A percentile compares a stretch with the other conserved stretches of the same genome.
Conservation (phyloP, 2,329 filamentous ascomycete genomes). For the Hypoxylon sp. region DNA sequence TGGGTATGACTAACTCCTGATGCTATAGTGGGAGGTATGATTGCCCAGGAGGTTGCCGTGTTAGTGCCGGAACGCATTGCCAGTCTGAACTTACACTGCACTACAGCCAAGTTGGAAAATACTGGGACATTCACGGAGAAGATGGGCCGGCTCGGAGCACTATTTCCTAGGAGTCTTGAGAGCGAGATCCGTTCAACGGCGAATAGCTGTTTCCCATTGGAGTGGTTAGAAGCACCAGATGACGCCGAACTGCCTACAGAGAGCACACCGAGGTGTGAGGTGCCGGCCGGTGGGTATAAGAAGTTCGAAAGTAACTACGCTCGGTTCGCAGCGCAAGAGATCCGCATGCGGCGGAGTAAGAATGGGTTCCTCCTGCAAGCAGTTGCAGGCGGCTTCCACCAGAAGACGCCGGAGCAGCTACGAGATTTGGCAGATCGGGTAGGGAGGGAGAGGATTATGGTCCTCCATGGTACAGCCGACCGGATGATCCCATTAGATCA, state of each 20-base stretch:
- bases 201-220: constrained; percentile 73
- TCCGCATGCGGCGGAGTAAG: constrained; percentile 76
- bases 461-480: constrained; percentile 82
- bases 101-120: constrained; percentile 71
- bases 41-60: constrained; percentile 81
- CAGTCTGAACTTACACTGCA: constrained; percentile 71
- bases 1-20: background rate
- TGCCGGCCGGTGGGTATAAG: constrained; percentile 57
- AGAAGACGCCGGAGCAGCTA: constrained; percentile 74
- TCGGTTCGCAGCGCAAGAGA: constrained; percentile 83
- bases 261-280: constrained; percentile 58
- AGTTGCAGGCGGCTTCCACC: constrained; percentile 22
- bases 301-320: constrained; percentile 82
- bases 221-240: constrained; percentile 75
- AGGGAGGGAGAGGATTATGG: constrained; percentile 78
- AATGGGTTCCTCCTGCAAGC: constrained; percentile 66
- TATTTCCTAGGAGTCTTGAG: constrained; percentile 79
- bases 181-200: constrained; percentile 75
- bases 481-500: constrained; percentile 81
- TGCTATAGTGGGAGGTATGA: constrained; percentile 82
- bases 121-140: constrained; percentile 74
- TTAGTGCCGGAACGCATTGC: constrained; percentile 66
- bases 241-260: constrained; percentile 63
- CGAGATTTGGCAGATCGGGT: constrained; percentile 74
- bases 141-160: constrained; percentile 65